These are phyloP conservation scores for Amaranthus palmeri DNA, from an alignment of 148 eudicot genomes.

Conservation along the genomic window DNA sequence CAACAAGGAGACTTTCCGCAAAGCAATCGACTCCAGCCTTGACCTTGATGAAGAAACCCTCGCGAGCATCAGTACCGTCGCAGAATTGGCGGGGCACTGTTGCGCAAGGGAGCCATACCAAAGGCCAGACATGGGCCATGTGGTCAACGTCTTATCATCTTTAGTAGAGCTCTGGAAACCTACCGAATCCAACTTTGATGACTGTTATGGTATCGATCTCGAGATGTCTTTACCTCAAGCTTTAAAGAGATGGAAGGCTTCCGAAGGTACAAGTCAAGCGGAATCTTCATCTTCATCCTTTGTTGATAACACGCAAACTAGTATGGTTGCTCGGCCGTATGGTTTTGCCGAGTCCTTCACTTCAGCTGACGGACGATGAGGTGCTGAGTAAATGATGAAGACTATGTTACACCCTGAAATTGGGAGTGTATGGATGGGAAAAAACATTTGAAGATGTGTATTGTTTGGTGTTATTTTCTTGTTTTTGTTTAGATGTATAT, in stretches of 20 bases:
- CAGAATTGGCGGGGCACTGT: conserved; percentile 95
- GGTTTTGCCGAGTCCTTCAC: conserved; percentile 91
- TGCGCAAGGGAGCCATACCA: conserved; percentile 93
- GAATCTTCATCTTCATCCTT: conserved; percentile 72
- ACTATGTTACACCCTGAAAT: background rate
- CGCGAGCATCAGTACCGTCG: conserved; percentile 71
- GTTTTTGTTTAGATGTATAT: conserved; percentile 20
- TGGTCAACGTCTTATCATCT: conserved; percentile 84
- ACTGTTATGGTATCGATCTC: conserved; percentile 79
- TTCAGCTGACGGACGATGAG: conserved; percentile 82
- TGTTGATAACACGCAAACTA: conserved; percentile 72
- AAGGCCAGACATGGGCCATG: conserved; percentile 95
- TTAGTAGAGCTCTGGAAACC: conserved; percentile 91
- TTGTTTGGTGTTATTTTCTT: background rate
- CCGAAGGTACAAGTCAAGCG: conserved; percentile 60
- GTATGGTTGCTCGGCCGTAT: conserved; percentile 78
- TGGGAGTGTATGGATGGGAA: background rate
- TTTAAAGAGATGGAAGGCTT: conserved; percentile 82
- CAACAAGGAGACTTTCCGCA: conserved; percentile 77
- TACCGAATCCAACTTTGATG: conserved; percentile 46
- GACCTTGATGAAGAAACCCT: conserved; percentile 72
- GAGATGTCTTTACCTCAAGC: conserved; percentile 96
- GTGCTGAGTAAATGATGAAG: background rate
- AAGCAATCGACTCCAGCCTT: conserved; percentile 73
- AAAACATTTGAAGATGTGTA: conserved; percentile 6